phyloP scores from a whole-genome alignment of 208 protist species.

The Crithidia expoeki region DNA sequence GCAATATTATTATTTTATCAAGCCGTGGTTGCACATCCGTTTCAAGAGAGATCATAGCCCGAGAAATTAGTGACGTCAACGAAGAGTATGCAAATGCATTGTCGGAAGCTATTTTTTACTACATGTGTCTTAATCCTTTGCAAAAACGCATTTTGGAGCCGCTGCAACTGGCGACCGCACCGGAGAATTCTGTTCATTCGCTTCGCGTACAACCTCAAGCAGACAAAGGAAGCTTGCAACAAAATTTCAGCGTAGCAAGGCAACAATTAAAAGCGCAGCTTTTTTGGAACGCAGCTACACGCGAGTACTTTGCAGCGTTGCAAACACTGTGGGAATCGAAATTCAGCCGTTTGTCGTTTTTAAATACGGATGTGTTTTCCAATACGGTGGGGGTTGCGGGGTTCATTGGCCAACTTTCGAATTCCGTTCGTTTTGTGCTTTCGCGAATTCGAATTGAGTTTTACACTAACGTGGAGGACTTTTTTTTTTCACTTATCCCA shows the following conservation, averaged over 20 bases:
- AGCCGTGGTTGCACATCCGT: slow-evolving; percentile 48
- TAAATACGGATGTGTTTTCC: slow-evolving; percentile 44
- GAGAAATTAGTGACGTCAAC: slow-evolving; percentile 63
- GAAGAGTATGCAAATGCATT: slow-evolving; percentile 65
- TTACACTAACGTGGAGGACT: slow-evolving; percentile 75
- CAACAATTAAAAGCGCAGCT: slow-evolving; percentile 46
- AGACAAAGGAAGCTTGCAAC: slow-evolving; percentile 2
- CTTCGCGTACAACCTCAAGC: not conserved
- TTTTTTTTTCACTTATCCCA: slow-evolving; percentile 66
- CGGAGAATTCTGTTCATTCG: slow-evolving; percentile 12
- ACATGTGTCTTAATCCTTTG: slow-evolving; percentile 75
- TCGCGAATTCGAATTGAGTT: slow-evolving; percentile 85
- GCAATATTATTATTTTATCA: slow-evolving; percentile 72
- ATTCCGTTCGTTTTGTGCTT: slow-evolving; percentile 64
- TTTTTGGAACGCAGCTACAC: slow-evolving; percentile 53
- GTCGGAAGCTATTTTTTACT: slow-evolving; percentile 76
- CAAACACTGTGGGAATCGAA: slow-evolving; percentile 59
- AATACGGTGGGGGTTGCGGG: slow-evolving; percentile 44
- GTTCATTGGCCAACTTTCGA: slow-evolving; percentile 65
- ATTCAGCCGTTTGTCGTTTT: slow-evolving; percentile 60
- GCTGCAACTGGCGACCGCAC: slow-evolving; percentile 48
- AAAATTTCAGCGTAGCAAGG: slow-evolving; percentile 39
- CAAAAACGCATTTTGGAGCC: slow-evolving; percentile 69
- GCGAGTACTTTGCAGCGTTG: slow-evolving; percentile 64
- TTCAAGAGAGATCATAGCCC: slow-evolving; percentile 56